Conservation (phyloP, 148 eudicot genomes). For the Bassia scoparia region DNA sequence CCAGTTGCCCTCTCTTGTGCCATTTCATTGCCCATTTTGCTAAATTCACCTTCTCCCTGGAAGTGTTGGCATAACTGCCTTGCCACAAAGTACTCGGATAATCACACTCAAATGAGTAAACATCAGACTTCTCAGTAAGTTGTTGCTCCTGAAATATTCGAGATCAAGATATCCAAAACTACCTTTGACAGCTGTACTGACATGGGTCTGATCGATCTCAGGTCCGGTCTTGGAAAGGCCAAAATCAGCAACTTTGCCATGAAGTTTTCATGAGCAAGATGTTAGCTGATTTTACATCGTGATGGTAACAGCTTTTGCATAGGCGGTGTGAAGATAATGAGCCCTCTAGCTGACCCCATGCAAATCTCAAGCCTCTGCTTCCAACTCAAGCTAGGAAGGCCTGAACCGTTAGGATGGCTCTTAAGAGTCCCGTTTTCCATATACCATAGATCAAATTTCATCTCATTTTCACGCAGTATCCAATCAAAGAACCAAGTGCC, state of each 20-base stretch:
- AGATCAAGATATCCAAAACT: constrained; percentile 96
- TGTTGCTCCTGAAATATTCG: constrained; percentile 86
- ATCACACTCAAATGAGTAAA: constrained; percentile 91
- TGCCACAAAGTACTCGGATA: constrained; percentile 86
- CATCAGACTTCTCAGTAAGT: constrained; percentile 88
- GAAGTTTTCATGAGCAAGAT: constrained; percentile 70
- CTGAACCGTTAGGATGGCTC: constrained; percentile 75
- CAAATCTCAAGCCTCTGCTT: constrained; percentile 87
- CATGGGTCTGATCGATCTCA: constrained; percentile 88
- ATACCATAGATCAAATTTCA: constrained; percentile 89
- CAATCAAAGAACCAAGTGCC: constrained; percentile 91
- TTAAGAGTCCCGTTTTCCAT: constrained; percentile 94
- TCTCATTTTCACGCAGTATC: constrained; percentile 87
- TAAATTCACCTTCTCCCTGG: constrained; percentile 87
- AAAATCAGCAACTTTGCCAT: constrained; percentile 93
- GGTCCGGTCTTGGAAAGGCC: constrained; percentile 93
- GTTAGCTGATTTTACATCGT: constrained; percentile 95
- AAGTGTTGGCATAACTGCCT: constrained; percentile 85
- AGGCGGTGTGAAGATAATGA: constrained; percentile 95
- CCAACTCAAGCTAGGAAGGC: constrained; percentile 72
- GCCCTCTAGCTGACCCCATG: constrained; percentile 90
- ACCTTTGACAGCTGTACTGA: constrained; percentile 94
- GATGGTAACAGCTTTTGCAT: constrained; percentile 81
- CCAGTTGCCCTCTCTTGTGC: constrained; percentile 80
- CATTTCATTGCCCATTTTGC: constrained; percentile 94